phyloP scores from a whole-genome alignment of 495 filamentous ascomycete genomes.

The Hypoxylon perforatum region DNA sequence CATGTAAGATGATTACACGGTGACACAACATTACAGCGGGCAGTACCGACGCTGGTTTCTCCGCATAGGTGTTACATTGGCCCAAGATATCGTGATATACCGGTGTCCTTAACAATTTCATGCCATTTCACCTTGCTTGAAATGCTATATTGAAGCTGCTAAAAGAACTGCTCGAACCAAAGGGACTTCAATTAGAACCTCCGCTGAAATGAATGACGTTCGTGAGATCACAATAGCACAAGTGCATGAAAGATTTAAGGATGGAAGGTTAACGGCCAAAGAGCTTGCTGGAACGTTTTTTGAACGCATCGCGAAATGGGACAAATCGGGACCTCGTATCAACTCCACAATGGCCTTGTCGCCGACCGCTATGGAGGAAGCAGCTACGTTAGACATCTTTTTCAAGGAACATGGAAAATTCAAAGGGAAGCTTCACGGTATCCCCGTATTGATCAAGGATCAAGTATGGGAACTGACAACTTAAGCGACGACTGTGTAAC shows the following conservation, averaged over 20 bases:
- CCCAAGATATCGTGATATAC: no score
- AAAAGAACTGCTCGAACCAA: no score
- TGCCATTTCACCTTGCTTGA: no score
- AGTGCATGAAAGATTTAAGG: constrained; percentile 33
- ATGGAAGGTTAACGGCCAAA: constrained; percentile 30
- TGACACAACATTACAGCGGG: no score
- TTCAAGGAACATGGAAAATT: constrained; percentile 13
- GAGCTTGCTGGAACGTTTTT: constrained; percentile 34
- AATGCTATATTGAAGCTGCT: no score
- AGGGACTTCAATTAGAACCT: no score
- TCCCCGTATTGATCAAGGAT: constrained; percentile 45
- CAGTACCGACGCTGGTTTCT: no score
- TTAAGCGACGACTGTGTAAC: no score
- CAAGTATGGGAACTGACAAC: constrained; percentile 32
- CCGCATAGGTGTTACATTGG: no score
- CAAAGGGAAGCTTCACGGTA: constrained; percentile 42
- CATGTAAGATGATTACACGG: no score
- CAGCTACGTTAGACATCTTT: constrained; percentile 23
- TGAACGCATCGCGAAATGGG: constrained; percentile 29
- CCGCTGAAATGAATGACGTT: constrained; percentile 26
- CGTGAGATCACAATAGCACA: constrained; percentile 40
- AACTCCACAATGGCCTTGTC: constrained; percentile 42
- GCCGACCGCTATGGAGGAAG: constrained; percentile 28
- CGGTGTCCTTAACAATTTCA: no score
- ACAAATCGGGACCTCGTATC: constrained; percentile 37